phyloP scores from a whole-genome alignment of 2,329 filamentous ascomycete genomes.

The Colletotrichum phormii region DNA sequence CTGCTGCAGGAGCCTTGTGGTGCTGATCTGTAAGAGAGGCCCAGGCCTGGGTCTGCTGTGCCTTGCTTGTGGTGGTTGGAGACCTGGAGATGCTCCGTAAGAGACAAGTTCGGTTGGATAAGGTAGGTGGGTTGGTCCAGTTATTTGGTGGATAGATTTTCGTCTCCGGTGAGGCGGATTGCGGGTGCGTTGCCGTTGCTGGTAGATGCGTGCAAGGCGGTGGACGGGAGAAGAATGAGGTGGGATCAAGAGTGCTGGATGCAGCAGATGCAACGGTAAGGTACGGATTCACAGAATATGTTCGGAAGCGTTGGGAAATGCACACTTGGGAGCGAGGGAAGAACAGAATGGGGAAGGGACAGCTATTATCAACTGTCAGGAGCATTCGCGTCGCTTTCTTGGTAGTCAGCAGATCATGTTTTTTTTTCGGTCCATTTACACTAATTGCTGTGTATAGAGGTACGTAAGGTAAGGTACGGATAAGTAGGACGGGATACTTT shows the following conservation, averaged over 20 bases:
- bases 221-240: not conserved
- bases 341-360: not conserved
- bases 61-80: constrained; percentile 21
- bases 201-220: not conserved
- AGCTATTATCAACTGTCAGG: not conserved
- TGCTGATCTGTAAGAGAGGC: constrained; percentile 21
- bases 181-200: not conserved
- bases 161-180: not conserved
- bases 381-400: not conserved
- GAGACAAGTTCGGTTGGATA: not conserved
- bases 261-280: not conserved
- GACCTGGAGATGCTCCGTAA: not conserved
- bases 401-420: not conserved
- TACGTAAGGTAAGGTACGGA: too few species aligned
- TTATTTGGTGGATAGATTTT: constrained; percentile 9
- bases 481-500: not conserved
- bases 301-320: not conserved
- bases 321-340: not conserved
- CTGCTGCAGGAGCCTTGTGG: constrained; percentile 27
- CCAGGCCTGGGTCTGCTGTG: constrained; percentile 15
- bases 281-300: not conserved
- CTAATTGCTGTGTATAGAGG: not conserved
- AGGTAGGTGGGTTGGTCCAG: not conserved
- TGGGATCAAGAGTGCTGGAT: not conserved
- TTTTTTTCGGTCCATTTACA: not conserved